Evolutionary conservation across 2,329 filamentous ascomycete genomes (phyloP).

Genomic region (Alternaria hordeiaustralica): DNA sequence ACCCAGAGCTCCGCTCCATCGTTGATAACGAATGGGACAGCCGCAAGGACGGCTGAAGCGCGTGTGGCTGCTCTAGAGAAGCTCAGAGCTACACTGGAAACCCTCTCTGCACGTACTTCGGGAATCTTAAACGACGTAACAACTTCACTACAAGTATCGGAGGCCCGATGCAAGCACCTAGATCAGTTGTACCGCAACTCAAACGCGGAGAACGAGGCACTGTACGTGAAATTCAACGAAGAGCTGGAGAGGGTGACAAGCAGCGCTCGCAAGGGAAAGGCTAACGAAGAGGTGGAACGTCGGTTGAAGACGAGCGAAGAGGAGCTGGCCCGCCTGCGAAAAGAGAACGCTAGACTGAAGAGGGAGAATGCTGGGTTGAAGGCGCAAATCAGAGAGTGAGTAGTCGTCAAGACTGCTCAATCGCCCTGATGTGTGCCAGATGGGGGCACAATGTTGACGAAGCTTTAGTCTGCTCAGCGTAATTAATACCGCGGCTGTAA

Average conservation of each 20-base stretch:
- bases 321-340: constrained; percentile 77
- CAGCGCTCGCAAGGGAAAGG: constrained; percentile 71
- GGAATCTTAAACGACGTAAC: constrained; percentile 75
- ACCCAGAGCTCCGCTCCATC: constrained; percentile 39
- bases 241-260: constrained; percentile 85
- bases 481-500: background rate
- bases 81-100: constrained; percentile 58
- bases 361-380: constrained; percentile 76
- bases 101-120: constrained; percentile 36
- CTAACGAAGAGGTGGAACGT: constrained; percentile 76
- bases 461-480: constrained; percentile 6
- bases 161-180: constrained; percentile 79
- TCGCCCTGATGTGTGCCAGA: background rate
- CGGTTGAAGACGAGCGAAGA: constrained; percentile 77
- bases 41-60: constrained; percentile 53
- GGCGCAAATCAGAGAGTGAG: constrained; percentile 56
- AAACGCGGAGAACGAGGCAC: constrained; percentile 87
- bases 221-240: constrained; percentile 92
- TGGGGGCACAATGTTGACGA: constrained; percentile 5
- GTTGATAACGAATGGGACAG: constrained; percentile 22
- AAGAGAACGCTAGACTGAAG: constrained; percentile 84
- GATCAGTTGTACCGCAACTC: constrained; percentile 89
- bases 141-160: constrained; percentile 72
- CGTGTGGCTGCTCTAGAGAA: constrained; percentile 72
- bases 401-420: constrained; percentile 15